These are phyloP conservation scores for Fusarium agapanthi DNA, from an alignment of 2,329 filamentous ascomycete genomes.

Conservation along the genomic window DNA sequence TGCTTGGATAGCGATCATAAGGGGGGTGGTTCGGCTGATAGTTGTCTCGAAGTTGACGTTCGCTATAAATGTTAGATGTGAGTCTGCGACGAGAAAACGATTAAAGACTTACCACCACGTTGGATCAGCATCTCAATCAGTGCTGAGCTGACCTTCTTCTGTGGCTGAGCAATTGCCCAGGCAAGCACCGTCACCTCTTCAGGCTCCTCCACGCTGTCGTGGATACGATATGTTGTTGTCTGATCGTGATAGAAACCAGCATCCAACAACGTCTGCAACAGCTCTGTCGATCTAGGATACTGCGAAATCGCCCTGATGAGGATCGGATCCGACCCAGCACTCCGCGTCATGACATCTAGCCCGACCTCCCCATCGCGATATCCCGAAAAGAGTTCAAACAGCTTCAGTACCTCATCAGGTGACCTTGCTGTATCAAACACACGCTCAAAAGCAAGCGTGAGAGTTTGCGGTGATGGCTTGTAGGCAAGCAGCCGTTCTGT, in stretches of 20 bases:
- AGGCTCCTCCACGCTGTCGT: constrained; percentile 57
- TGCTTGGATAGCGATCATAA: constrained; percentile 67
- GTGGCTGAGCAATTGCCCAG: constrained; percentile 70
- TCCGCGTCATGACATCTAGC: constrained; percentile 60
- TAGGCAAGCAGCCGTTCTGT: constrained; percentile 60
- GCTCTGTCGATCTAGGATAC: constrained; percentile 62
- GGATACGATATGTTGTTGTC: constrained; percentile 52
- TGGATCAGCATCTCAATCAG: constrained; percentile 66
- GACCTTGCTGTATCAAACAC: constrained; percentile 62
- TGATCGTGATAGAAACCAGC: constrained; percentile 69
- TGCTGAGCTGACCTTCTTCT: constrained; percentile 68
- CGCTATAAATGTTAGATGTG: constrained; percentile 47
- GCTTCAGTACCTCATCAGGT: constrained; percentile 59
- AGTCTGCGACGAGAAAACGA: background rate
- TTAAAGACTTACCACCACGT: constrained; percentile 49
- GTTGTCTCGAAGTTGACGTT: constrained; percentile 66
- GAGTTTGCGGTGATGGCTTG: constrained; percentile 58
- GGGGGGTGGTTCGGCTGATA: constrained; percentile 62
- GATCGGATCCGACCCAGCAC: constrained; percentile 56
- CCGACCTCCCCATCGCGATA: constrained; percentile 57
- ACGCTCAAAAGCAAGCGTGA: constrained; percentile 63
- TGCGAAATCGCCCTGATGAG: constrained; percentile 62
- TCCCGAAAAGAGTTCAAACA: constrained; percentile 62
- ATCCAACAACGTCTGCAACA: constrained; percentile 63
- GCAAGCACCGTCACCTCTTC: constrained; percentile 66